Evolutionary conservation across 176 grass and related monocot genomes (phyloP).

Genomic region (Luzula sylvatica): DNA sequence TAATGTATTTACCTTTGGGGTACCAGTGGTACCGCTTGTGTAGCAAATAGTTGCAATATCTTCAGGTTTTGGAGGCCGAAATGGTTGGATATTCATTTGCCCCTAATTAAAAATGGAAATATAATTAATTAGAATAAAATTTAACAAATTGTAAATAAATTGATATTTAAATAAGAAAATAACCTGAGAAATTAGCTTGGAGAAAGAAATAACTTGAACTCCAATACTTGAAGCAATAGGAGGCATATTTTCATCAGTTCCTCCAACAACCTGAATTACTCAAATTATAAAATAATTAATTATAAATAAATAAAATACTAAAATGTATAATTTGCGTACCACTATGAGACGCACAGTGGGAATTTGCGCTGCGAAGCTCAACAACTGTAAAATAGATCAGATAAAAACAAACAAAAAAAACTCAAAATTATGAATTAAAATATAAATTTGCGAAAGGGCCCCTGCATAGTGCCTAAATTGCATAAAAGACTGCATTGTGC

Average conservation of each 20-base stretch:
- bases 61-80: slow-evolving; percentile 77
- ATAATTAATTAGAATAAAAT: not conserved
- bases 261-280: slow-evolving; percentile 61
- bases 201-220: slow-evolving; percentile 57
- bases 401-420: too few species aligned
- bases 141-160: not conserved
- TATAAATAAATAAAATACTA: not conserved
- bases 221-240: slow-evolving; percentile 28
- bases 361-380: slow-evolving; percentile 75
- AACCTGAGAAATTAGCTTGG: slow-evolving; percentile 51
- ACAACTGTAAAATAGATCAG: slow-evolving; percentile 50
- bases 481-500: too few species aligned
- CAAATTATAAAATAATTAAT: slow-evolving; percentile 14
- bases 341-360: slow-evolving; percentile 68
- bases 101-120: slow-evolving; percentile 39
- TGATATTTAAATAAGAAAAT: not conserved
- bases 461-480: too few species aligned
- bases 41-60: slow-evolving; percentile 94
- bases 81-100: slow-evolving; percentile 41
- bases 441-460: too few species aligned
- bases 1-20: slow-evolving; percentile 73
- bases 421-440: too few species aligned
- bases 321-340: slow-evolving; percentile 28
- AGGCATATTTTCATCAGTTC: slow-evolving; percentile 47
- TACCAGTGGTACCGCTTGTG: slow-evolving; percentile 93